phyloP scores from a whole-genome alignment of 2,329 filamentous ascomycete genomes.

The Escovopsis sp. region DNA sequence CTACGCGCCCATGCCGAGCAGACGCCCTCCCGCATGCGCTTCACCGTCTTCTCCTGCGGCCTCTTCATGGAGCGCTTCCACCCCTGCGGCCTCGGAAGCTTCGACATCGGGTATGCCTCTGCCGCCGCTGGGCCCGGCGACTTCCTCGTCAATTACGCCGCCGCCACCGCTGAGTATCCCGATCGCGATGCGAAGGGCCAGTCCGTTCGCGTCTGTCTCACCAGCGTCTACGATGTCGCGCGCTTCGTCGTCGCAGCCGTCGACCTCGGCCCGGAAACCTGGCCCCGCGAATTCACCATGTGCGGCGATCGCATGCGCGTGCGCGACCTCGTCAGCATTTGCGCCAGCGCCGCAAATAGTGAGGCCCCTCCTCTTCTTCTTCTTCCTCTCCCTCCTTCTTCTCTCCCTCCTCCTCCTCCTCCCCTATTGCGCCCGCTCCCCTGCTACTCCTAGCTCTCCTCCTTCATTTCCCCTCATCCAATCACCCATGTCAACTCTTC shows the following conservation, averaged over 20 bases:
- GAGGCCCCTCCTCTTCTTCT: slow-evolving; percentile 10
- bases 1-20: too few relatives aligned
- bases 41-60: slow-evolving; percentile 58
- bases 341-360: slow-evolving; percentile 35
- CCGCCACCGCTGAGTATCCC: slow-evolving; percentile 43
- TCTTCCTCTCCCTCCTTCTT: neutral
- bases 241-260: slow-evolving; percentile 56
- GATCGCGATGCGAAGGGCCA: slow-evolving; percentile 34
- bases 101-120: slow-evolving; percentile 42
- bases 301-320: slow-evolving; percentile 50
- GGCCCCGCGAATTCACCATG: slow-evolving; percentile 56
- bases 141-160: slow-evolving; percentile 49
- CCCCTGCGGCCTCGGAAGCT: slow-evolving; percentile 45
- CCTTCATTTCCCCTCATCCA: too few relatives aligned
- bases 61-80: slow-evolving; percentile 63
- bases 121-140: slow-evolving; percentile 41
- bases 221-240: slow-evolving; percentile 53
- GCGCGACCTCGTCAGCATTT: slow-evolving; percentile 38
- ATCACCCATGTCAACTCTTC: too few relatives aligned
- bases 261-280: slow-evolving; percentile 41
- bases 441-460: too few relatives aligned
- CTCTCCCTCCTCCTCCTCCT: too few relatives aligned
- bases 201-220: slow-evolving; percentile 46
- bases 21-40: slow-evolving; percentile 44
- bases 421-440: too few relatives aligned